Base-by-base conservation (phyloP, 1,284 basidiomycete species). In the Malassezia yamatoensis region DNA sequence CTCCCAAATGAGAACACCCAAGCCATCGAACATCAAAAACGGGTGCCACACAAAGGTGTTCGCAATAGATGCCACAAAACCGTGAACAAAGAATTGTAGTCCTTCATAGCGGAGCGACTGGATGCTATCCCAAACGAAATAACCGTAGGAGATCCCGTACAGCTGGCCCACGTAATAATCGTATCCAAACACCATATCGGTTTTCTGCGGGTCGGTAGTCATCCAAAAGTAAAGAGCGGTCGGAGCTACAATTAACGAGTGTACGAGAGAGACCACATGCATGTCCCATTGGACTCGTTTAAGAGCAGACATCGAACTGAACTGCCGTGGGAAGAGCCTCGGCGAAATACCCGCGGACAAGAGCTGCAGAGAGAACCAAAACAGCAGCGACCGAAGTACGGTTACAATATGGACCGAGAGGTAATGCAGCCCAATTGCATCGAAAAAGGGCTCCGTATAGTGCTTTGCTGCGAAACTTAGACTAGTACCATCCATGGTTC, bases 31-130 rank as follows among this genome's bases (percentile, higher is more conserved):
- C 65, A 76, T 67, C 41, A 77, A 67, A 62, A 77, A 68, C 21
- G 76, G 76, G 47, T 63, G 61, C 48, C 71, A 72, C 24, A 66
- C 68, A 41, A 75, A 66, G 3, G 64, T 58, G 53, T 71, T 68
- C 1, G 70, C 75, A 47, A 54, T 63, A 20, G 69, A 53, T 42
- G 70, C 73, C 7, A 74, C 72, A 16, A 66, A 29, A 12, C 75
- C 76, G 56, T 77, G 76, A 0, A 74, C 61, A 59, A 77, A 67
- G 63, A 77, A 77, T 10, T 70, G 74, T 12, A 72, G 66, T 1
- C 75, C 74, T 49, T 77, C 75, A 47, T 71, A 62, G 1, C 59
- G 55, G 42, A 65, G 54, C 13, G 73, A 75, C 33, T 76, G 62
- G 54, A 70, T 58, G 10, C 67, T 56, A 53, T 76, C 73, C 75